Evolutionary conservation across 2,329 filamentous ascomycete species (phyloP).

Genomic region (Colletotrichum limetticola): DNA sequence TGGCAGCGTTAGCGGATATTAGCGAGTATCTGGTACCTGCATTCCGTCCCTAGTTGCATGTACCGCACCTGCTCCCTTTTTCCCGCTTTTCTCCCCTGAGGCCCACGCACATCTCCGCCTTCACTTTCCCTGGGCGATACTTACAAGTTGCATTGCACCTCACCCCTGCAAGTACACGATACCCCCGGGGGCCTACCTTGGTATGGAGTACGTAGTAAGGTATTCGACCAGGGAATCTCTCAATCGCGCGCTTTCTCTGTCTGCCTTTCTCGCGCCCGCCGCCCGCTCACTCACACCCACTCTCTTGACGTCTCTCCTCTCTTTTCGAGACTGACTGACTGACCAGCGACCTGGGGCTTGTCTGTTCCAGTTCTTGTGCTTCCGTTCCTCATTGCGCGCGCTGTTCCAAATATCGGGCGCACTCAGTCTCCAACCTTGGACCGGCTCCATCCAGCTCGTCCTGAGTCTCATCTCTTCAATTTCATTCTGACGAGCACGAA

Average conservation of each 20-base stretch:
- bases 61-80: constrained; percentile 29
- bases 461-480: constrained; percentile 40
- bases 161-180: constrained; percentile 34
- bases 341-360: background rate
- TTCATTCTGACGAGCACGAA: constrained; percentile 33
- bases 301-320: background rate
- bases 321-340: background rate
- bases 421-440: constrained; percentile 22
- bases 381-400: constrained; percentile 11
- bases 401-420: constrained; percentile 31
- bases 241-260: background rate
- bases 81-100: constrained; percentile 24
- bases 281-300: background rate
- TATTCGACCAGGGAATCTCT: background rate
- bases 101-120: constrained; percentile 34
- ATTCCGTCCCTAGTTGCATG: constrained; percentile 28
- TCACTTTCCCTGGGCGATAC: constrained; percentile 31
- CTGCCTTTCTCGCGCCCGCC: background rate
- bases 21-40: constrained; percentile 34
- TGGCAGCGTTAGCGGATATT: constrained; percentile 31
- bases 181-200: constrained; percentile 16
- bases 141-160: constrained; percentile 27
- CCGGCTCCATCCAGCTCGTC: constrained; percentile 29
- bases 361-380: constrained; percentile 20
- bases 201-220: no score